Percentiles rank a stretch among this genome's conserved stretches.
These are phyloP conservation scores for Helianthus tuberosus DNA, from an alignment of 129 eudicot species.

Conservation along the genomic window DNA sequence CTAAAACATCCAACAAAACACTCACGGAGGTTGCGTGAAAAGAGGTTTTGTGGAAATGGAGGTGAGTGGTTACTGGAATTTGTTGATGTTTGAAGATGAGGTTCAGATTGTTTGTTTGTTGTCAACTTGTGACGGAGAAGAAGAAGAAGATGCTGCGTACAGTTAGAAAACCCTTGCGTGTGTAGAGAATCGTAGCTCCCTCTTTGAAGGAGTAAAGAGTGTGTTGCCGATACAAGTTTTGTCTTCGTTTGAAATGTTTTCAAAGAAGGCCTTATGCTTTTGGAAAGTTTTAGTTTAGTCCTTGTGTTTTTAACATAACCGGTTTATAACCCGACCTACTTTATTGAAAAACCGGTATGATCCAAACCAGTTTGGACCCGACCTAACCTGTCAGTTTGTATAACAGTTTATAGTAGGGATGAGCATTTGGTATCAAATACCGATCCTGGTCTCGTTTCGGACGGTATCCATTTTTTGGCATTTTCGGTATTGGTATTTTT, in stretches of 20 bases:
- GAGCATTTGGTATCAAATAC: too few relatives aligned
- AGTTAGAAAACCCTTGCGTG: conserved; percentile 25
- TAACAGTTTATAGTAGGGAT: too few relatives aligned
- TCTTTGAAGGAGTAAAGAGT: conserved; percentile 28
- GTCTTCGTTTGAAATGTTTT: conserved; percentile 29
- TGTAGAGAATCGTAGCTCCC: conserved; percentile 32
- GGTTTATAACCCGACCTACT: too few relatives aligned
- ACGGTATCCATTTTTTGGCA: too few relatives aligned
- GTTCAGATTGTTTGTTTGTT: background rate
- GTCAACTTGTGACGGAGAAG: conserved; percentile 35
- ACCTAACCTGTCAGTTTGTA: too few relatives aligned
- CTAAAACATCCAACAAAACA: conserved; percentile 19
- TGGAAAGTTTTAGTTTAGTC: background rate
- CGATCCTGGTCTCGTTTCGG: too few relatives aligned
- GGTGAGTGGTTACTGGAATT: background rate
- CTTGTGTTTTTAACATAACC: background rate
- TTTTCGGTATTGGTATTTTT: too few relatives aligned
- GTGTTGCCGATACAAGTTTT: conserved; percentile 37
- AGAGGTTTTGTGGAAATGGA: background rate
- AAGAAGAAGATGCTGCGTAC: background rate
- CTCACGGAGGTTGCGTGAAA: conserved; percentile 11
- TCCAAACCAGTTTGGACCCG: too few relatives aligned
- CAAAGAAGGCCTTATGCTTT: background rate
- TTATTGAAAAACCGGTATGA: too few relatives aligned
- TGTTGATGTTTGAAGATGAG: conserved; percentile 15